A percentile compares a stretch with the other conserved stretches of the same genome.
phyloP scores from a whole-genome alignment of 2,329 filamentous ascomycete species.

The Apiospora kogelbergensis region DNA sequence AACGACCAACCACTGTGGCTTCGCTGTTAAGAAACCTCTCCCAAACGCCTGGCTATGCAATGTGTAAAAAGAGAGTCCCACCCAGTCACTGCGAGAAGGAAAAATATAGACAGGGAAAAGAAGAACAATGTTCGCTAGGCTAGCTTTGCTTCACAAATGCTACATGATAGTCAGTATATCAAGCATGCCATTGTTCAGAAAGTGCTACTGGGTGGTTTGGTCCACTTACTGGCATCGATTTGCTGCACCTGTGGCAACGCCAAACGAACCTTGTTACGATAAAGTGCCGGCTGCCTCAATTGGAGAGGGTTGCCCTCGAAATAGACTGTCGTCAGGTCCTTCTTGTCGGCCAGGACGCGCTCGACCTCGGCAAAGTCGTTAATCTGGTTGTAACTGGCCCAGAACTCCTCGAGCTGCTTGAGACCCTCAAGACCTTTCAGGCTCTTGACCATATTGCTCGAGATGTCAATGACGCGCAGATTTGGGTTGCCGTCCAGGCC shows the following conservation, averaged over 20 bases:
- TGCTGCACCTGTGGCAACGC: constrained; percentile 85
- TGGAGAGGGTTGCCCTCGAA: constrained; percentile 95
- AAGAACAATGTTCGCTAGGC: background rate
- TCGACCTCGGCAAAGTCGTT: constrained; percentile 81
- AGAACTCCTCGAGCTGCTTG: constrained; percentile 79
- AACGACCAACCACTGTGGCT: background rate
- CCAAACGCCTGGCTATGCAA: constrained; percentile 33
- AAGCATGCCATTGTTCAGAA: background rate
- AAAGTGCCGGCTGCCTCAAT: constrained; percentile 73
- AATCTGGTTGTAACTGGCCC: constrained; percentile 89
- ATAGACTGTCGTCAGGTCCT: constrained; percentile 83
- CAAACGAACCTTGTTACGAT: constrained; percentile 89
- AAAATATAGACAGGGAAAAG: background rate
- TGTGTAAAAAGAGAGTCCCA: constrained; percentile 12
- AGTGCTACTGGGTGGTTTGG: background rate
- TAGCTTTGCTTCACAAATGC: constrained; percentile 24
- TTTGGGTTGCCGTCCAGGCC: constrained; percentile 68
- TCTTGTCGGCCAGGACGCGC: constrained; percentile 73
- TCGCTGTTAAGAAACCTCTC: constrained; percentile 9
- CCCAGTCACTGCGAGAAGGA: background rate
- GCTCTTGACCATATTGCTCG: constrained; percentile 78
- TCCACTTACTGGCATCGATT: constrained; percentile 88
- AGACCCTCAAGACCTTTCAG: constrained; percentile 71
- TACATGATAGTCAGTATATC: constrained; percentile 10
- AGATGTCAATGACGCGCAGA: constrained; percentile 82